Conservation (phyloP, 805 yeast genomes). For the Cyberlindnera maritima region DNA sequence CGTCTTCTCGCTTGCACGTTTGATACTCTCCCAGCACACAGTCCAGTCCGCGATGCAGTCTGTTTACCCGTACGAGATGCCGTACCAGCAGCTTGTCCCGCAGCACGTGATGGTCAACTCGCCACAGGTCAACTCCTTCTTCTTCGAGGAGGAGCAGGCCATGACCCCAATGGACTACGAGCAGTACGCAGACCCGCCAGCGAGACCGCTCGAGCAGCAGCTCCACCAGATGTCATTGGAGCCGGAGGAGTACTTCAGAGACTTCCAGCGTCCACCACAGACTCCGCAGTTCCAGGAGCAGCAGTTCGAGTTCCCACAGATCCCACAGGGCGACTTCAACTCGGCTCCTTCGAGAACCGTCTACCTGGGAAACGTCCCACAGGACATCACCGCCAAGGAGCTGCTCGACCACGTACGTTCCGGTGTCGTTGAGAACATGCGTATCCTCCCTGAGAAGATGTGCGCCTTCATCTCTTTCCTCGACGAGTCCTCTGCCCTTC, state of each 20-base stretch:
- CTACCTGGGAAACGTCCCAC: slow-evolving; percentile 84
- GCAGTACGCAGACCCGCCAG: slow-evolving; percentile 8
- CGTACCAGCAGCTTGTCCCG: slow-evolving; percentile 25
- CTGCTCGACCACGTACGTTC: slow-evolving; percentile 86
- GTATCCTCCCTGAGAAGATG: slow-evolving; percentile 76
- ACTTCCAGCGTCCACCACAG: slow-evolving; percentile 1
- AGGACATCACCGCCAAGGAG: slow-evolving; percentile 76
- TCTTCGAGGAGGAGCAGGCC: slow-evolving; percentile 6
- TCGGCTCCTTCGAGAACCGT: slow-evolving; percentile 80
- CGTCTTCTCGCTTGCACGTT: neutral
- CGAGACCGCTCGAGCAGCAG: slow-evolving; percentile 5
- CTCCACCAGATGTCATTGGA: slow-evolving; percentile 7
- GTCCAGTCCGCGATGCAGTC: slow-evolving; percentile 21
- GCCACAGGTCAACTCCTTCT: slow-evolving; percentile 18
- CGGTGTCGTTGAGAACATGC: slow-evolving; percentile 80
- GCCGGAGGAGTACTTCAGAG: slow-evolving; percentile 10
- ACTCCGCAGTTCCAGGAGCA: neutral
- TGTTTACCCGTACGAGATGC: slow-evolving; percentile 25
- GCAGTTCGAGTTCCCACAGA: slow-evolving; percentile 7
- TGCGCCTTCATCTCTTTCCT: slow-evolving; percentile 90
- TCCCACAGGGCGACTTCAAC: slow-evolving; percentile 28
- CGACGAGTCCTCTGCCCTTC: slow-evolving; percentile 82
- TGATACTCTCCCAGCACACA: neutral
- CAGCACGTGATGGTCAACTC: slow-evolving; percentile 27
- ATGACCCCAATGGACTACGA: slow-evolving; percentile 10